Evolutionary conservation across 2,329 filamentous ascomycete genomes (phyloP), one percentile per base, ranked within the genome.

Genomic region (Balansia obtecta): DNA sequence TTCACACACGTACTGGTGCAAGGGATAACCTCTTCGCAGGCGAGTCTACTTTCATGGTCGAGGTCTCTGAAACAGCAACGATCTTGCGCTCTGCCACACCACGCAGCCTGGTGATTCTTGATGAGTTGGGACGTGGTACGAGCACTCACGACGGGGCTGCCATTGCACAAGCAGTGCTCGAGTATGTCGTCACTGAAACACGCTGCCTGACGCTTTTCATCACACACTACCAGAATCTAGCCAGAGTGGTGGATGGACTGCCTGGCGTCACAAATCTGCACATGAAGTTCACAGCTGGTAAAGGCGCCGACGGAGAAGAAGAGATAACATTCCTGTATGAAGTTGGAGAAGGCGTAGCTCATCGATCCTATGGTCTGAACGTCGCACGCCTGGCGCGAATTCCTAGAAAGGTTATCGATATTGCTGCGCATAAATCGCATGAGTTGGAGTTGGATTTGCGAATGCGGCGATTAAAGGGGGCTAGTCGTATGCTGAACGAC

Each of bases 11-110:
- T 56, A 96, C 96, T 81, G 93, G 93, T 49, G 93, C 93, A 2
- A 87, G 87, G 58, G 93, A 98, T 68, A 97, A 96, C 64, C 88
- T 98, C 71, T 86, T 97, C 64, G 86, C 88, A 4, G 89, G 89
- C 59, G 93, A 98, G 68, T 87, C 82, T 22, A 98, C 93, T 12
- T 98, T 98, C 70, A 96, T 97, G 89, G 90, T 98, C 50, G 93
- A 98, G 64, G 79, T 98, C 2, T 88, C 84, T 37, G 93, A 98
- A 67, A 97, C 93, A 1, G 83, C 86, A 1, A 83, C 89, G 53
- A 96, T 98, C 58, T 76, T 98, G 22, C 91, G 93, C 62, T 80
- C 88, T 60, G 93, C 91, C 0, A 93, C 89, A 0, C 82, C 86
- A 1, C 81, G 88, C 44, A 88, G 82, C 43, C 77, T 98, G 7